Evolutionary conservation across 2,329 filamentous ascomycete genomes (phyloP), one percentile per base, ranked within the genome.

Genomic region (Aureobasidium mangrovei): DNA sequence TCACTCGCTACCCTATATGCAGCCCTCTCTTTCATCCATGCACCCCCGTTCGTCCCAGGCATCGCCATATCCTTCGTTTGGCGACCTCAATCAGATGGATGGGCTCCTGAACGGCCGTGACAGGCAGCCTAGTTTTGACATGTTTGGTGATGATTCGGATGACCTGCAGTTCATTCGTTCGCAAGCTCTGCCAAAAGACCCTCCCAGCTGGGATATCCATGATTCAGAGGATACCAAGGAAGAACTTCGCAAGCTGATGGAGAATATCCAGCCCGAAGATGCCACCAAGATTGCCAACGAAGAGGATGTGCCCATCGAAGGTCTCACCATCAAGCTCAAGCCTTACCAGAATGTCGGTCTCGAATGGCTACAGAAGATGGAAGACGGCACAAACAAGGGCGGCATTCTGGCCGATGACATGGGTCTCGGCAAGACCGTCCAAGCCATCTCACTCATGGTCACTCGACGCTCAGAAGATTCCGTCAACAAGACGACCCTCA

Each of bases 351-450:
- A 87, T 61, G 73, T 91, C 18, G 88, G 85, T 3, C 67, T 91
- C 36, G 77, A 81, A 1, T 93, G 88, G 88, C 79, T 93, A 71
- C 82, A 82, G 62, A 78, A 80, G 5, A 86, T 84, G 74, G 88
- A 91, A 67, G 76, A 80, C 55, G 82, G 86, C 7, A 76, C 73
- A 2, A 82, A 83, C 52, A 89, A 86, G 62, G 87, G 87, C 18
- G 85, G 86, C 26, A 88, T 91, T 54, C 73, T 91, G 27, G 85
- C 84, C 1, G 86, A 89, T 62, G 86, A 89, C 59, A 93, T 91
- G 88, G 88, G 88, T 6, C 73, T 91, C 8, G 88, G 88, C 6
- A 91, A 93, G 69, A 91, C 88, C 0, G 84, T 95, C 27, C 88
- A 91, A 58, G 84, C 87, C 4, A 74, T 96, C 26, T 81, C 90